Evolutionary conservation across 2,329 filamentous ascomycete genomes (phyloP).

Genomic region (Cucurbitaria berberidis): DNA sequence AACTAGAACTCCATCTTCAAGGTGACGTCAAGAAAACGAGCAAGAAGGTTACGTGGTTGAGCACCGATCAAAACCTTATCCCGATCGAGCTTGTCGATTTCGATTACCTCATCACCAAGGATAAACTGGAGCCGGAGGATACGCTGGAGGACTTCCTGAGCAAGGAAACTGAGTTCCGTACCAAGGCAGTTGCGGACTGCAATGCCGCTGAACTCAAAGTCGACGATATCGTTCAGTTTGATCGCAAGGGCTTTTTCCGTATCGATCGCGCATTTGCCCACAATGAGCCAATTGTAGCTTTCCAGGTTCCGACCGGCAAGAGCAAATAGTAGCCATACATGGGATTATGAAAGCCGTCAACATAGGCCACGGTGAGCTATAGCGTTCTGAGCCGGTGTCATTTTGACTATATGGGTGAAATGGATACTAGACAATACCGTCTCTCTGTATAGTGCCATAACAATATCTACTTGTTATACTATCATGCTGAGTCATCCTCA

Average conservation of each 20-base stretch:
- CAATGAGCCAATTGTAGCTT: constrained; percentile 67
- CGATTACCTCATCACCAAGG: constrained; percentile 93
- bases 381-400: too few relatives aligned
- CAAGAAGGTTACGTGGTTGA: constrained; percentile 97
- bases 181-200: constrained; percentile 77
- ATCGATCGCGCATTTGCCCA: constrained; percentile 71
- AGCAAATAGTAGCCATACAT: constrained; percentile 42
- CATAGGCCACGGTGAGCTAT: too few relatives aligned
- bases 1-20: constrained; percentile 85
- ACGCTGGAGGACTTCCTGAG: constrained; percentile 84
- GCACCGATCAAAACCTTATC: constrained; percentile 76
- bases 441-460: too few relatives aligned
- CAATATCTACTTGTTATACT: too few relatives aligned
- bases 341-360: too few relatives aligned
- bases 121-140: constrained; percentile 86
- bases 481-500: too few relatives aligned
- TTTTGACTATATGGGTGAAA: too few relatives aligned
- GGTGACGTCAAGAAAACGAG: constrained; percentile 94
- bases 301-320: constrained; percentile 74
- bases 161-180: constrained; percentile 74
- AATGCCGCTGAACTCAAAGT: constrained; percentile 80
- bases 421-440: too few relatives aligned
- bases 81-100: constrained; percentile 91
- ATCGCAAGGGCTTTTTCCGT: constrained; percentile 90
- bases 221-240: constrained; percentile 93